Base-by-base conservation (phyloP, 2,329 filamentous ascomycete genomes). In the Hypocrella siamensis region DNA sequence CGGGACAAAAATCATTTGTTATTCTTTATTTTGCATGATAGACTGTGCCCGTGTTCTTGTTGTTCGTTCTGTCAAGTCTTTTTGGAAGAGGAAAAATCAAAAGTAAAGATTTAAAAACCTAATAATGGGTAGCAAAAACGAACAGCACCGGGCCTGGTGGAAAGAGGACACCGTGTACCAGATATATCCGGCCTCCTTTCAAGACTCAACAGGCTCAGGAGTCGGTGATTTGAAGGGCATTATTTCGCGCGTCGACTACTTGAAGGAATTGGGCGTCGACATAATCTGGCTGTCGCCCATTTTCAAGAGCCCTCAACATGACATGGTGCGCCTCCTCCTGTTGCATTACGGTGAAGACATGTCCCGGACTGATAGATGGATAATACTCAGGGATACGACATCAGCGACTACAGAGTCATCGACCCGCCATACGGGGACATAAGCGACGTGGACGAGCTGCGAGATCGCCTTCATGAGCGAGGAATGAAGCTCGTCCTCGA, bases 401-500 rank as follows among this genome's bases (percentile, higher is more conserved):
- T 82, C 32, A 67, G 67, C 10, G 67, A 84, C 49, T 84, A 84
- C 42, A 64, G 69, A 41, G 60, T 56, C 21, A 74, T 85, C 31
- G 65, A 82, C 39, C 60, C 68, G 3, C 64, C 63, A 12, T 84
- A 81, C 39, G 79, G 79, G 12, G 72, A 72, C 14, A 56, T 85
- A 25, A 57, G 58, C 31, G 76, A 85, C 46, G 69, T 83, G 16
- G 75, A 82, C 31, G 48, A 56, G 2, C 52, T 84, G 33, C 74
- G 76, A 32, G 50, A 69, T 30, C 65, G 64, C 17, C 65, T 72
- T 17, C 75, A 82, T 37, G 49, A 63, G 19, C 58, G 73, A 3
- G 68, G 64, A 3, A 79, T 84, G 67, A 77, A 74, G 46, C 56
- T 84, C 9, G 64, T 84, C 16, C 65, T 83, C 41, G 79, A 84